Evolutionary conservation across 495 filamentous ascomycete genomes (phyloP).

Genomic region (Aspergillus campestris): DNA sequence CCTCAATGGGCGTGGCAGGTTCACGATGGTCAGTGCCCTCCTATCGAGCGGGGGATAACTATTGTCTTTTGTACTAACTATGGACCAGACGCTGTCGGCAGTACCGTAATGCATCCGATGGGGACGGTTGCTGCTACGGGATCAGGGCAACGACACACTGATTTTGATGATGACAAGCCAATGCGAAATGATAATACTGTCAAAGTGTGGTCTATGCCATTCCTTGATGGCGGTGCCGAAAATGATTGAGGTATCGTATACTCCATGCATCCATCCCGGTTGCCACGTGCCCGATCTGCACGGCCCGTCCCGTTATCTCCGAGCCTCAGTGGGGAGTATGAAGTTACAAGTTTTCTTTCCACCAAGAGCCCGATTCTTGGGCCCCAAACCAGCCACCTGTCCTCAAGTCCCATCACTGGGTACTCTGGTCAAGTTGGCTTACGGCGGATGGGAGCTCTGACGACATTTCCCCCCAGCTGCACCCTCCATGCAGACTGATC

Average conservation of each 20-base stretch:
- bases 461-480: no score
- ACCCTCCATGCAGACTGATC: no score
- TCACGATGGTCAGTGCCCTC: constrained; percentile 37
- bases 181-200: constrained; percentile 47
- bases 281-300: no score
- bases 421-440: no score
- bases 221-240: constrained; percentile 3
- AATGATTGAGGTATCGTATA: not conserved
- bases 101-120: constrained; percentile 55
- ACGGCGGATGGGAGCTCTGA: no score
- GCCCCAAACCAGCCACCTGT: no score
- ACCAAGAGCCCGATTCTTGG: no score
- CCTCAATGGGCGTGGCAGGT: constrained; percentile 51
- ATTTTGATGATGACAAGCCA: constrained; percentile 6
- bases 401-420: no score
- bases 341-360: no score
- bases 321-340: no score
- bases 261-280: no score
- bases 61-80: constrained; percentile 7
- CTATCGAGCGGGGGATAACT: not conserved
- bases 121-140: constrained; percentile 67
- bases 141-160: constrained; percentile 49
- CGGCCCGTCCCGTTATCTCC: no score
- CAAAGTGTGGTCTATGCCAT: constrained; percentile 53
- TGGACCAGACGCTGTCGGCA: constrained; percentile 47